Percentiles rank a stretch among this genome's conserved stretches.
phyloP scores from a whole-genome alignment of 768 basidiomycete species.

The Pisolithus microcarpus region DNA sequence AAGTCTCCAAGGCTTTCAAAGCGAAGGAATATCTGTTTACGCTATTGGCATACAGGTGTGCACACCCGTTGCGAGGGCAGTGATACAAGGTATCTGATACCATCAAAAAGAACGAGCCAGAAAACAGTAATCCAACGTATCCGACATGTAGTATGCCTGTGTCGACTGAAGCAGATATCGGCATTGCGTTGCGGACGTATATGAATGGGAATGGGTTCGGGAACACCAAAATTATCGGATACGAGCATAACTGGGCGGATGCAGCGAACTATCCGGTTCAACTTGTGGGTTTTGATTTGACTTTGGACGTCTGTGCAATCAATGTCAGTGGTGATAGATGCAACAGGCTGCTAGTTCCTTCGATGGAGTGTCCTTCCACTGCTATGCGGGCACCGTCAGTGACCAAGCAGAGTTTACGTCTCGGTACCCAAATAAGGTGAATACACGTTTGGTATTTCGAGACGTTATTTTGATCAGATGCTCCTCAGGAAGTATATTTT shows the following conservation, averaged over 20 bases:
- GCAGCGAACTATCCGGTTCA: constrained; percentile 57
- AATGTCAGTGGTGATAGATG: constrained; percentile 33
- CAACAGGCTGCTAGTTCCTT: constrained; percentile 49
- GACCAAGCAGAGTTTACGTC: constrained; percentile 52
- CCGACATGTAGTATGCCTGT: constrained; percentile 55
- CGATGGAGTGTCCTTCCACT: constrained; percentile 65
- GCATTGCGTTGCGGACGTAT: constrained; percentile 44
- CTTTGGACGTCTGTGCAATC: neutral
- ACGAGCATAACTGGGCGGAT: constrained; percentile 70
- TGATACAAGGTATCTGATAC: neutral
- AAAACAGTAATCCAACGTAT: constrained; percentile 57
- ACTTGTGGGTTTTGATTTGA: constrained; percentile 29
- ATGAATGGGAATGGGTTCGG: constrained; percentile 59
- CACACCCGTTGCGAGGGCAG: neutral
- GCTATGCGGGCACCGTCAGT: constrained; percentile 51
- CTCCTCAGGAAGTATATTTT: constrained; percentile 34
- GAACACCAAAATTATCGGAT: constrained; percentile 55
- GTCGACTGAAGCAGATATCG: constrained; percentile 52
- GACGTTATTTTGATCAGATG: neutral
- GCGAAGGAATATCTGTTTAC: constrained; percentile 51
- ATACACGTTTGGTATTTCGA: neutral
- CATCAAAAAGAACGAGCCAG: constrained; percentile 42
- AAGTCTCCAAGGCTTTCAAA: constrained; percentile 60
- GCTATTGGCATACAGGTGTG: constrained; percentile 52
- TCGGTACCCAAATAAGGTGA: constrained; percentile 47